Base-by-base conservation (phyloP, 148 eudicot genomes). In the Cornus florida region DNA sequence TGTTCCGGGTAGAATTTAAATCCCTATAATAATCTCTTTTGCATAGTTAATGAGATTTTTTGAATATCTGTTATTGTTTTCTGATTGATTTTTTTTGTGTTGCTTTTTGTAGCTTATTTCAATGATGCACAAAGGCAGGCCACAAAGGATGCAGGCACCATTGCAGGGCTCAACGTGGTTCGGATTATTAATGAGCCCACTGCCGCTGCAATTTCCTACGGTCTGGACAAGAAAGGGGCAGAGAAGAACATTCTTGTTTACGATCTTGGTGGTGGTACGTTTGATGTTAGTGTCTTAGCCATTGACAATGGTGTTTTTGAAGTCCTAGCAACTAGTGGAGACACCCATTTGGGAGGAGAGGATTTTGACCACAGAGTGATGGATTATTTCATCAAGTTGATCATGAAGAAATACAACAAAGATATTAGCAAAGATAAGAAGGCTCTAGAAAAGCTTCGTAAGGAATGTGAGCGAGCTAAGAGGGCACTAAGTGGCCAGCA, bases 201-300 rank as follows among this genome's bases (percentile, higher is more conserved):
- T 2, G 88, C 87, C 0, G 90, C 90, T 22, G 90, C 90, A 70
- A 86, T 88, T 2, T 86, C 90, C 41, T 88, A 88, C 22, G 88
- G 88, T 39, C 74, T 88, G 5, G 88, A 86, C 82, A 88, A 81
- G 83, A 85, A 82, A 62, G 87, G 80, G 46, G 81, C 72, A 69
- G 86, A 83, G 67, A 80, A 79, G 78, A 88, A 88, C 77, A 88
- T 88, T 10, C 77, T 88, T 48, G 90, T 87, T n/a, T 87, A 83
- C 71, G 88, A 87, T 35, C 86, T 87, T 56, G 90, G 90, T 83
- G 90, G 90, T n/a, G 90, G 88, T n/a, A 87, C 90, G 12, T 85
- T 87, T 24, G 90, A 87, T 78, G 90, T 87, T 33, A 87, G 85
- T 69, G 79, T 85, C 73, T 56, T 85, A 38, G 76, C 90, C 14